Percentiles rank a stretch among this genome's conserved stretches.
These are phyloP conservation scores for Euphrasia arctica DNA, from an alignment of 305 asterid species.

Conservation along the genomic window DNA sequence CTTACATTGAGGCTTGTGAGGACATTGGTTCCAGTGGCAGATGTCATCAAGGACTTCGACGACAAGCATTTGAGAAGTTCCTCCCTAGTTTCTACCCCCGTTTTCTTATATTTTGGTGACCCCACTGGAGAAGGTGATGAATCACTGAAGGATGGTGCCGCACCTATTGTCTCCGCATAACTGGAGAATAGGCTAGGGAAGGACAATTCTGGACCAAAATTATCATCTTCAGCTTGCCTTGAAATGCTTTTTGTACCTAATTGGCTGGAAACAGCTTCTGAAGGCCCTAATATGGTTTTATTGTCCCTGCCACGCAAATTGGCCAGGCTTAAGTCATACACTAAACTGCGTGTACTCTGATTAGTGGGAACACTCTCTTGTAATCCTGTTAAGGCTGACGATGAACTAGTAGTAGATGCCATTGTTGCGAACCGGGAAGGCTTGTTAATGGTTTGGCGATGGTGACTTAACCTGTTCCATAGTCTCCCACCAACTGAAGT, in stretches of 20 bases:
- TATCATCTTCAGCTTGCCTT: too few relatives aligned
- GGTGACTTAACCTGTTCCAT: conserved; percentile 58
- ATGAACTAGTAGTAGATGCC: conserved; percentile 49
- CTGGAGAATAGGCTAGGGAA: conserved; percentile 68
- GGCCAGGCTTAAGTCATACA: conserved; percentile 47
- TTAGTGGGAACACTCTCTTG: conserved; percentile 51
- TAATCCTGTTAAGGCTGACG: conserved; percentile 62
- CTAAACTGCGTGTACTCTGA: conserved; percentile 49
- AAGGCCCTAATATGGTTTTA: too few relatives aligned
- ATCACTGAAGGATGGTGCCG: conserved; percentile 57
- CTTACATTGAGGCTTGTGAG: conserved; percentile 62
- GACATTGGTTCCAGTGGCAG: conserved; percentile 44
- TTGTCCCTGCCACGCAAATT: conserved; percentile 24
- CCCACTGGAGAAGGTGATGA: conserved; percentile 47
- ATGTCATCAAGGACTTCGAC: conserved; percentile 57
- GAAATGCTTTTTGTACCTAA: too few relatives aligned
- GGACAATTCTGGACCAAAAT: conserved; percentile 23
- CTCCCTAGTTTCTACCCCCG: conserved; percentile 88
- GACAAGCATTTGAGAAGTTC: conserved; percentile 65
- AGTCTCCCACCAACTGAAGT: conserved; percentile 92
- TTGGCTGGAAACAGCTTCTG: too few relatives aligned
- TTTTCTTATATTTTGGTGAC: conserved; percentile 84
- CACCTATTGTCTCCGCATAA: conserved; percentile 92
- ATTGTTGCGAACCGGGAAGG: conserved; percentile 66
- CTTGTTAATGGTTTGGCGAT: conserved; percentile 57